Evolutionary conservation across 2,329 filamentous ascomycete species (phyloP).

Genomic region (Colletotrichum sp.): DNA sequence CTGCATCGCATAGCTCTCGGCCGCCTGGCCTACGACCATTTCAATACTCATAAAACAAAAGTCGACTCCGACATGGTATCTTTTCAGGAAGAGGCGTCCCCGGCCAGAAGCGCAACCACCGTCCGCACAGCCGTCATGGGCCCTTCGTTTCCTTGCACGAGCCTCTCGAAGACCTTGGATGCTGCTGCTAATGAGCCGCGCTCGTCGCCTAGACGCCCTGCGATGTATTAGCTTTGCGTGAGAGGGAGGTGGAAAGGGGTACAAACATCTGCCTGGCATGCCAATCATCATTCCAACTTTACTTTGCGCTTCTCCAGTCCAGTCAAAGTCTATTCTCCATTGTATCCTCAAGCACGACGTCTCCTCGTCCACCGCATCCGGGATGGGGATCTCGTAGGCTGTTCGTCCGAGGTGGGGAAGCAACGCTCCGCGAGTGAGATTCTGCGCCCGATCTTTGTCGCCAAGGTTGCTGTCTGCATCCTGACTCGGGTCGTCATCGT

Average conservation of each 20-base stretch:
- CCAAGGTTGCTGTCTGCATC: slow-evolving; percentile 19
- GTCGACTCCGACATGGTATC: not conserved
- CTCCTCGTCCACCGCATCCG: slow-evolving; percentile 35
- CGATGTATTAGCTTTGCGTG: slow-evolving; percentile 14
- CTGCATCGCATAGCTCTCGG: too few species aligned
- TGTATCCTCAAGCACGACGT: slow-evolving; percentile 55
- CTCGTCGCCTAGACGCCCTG: slow-evolving; percentile 66
- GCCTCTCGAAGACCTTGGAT: slow-evolving; percentile 63
- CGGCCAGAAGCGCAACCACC: slow-evolving; percentile 64
- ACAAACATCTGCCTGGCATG: slow-evolving; percentile 69
- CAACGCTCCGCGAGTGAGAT: slow-evolving; percentile 46
- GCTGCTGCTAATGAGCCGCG: slow-evolving; percentile 62
- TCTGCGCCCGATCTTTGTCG: not conserved
- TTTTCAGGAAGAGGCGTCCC: slow-evolving; percentile 33
- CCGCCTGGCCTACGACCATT: too few species aligned
- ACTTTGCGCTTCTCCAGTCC: slow-evolving; percentile 74
- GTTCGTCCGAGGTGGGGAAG: slow-evolving; percentile 59
- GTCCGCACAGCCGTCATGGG: slow-evolving; percentile 62
- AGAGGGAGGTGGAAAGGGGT: not conserved
- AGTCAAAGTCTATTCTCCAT: slow-evolving; percentile 73
- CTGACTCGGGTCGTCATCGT: slow-evolving; percentile 22
- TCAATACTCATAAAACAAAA: not conserved
- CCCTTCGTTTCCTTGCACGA: slow-evolving; percentile 61
- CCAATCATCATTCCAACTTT: slow-evolving; percentile 58
- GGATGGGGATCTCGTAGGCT: slow-evolving; percentile 49